phyloP scores from a whole-genome alignment of 768 basidiomycete genomes.

The Suillus subluteus region DNA sequence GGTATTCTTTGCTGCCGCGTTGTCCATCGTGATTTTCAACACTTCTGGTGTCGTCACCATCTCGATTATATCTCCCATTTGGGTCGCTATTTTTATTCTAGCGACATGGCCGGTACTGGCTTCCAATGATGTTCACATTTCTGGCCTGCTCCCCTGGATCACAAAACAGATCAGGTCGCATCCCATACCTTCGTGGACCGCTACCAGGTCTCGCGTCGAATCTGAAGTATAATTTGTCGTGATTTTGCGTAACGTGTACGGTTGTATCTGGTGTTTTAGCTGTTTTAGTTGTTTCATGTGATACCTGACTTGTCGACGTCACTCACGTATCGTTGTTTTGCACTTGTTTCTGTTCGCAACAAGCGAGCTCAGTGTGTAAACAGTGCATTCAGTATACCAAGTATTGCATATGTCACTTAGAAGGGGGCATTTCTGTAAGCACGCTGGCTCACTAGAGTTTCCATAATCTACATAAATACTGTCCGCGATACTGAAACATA shows the following conservation, averaged over 20 bases:
- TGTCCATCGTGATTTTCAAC: slow-evolving; percentile 11
- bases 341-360: neutral
- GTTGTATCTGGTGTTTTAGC: neutral
- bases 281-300: neutral
- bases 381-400: no score
- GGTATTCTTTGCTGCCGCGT: slow-evolving; percentile 12
- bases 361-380: no score
- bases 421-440: no score
- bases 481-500: no score
- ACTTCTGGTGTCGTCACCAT: neutral
- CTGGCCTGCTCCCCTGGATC: neutral
- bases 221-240: neutral
- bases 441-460: no score
- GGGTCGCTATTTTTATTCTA: slow-evolving; percentile 6
- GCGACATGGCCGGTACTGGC: slow-evolving; percentile 32
- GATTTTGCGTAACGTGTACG: neutral
- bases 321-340: neutral
- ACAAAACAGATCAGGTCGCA: neutral
- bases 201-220: neutral
- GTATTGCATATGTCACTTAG: no score
- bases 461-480: no score
- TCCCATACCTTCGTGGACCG: neutral
- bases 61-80: slow-evolving; percentile 7
- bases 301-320: no score
- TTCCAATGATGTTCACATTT: neutral